Percentiles rank a stretch among this genome's conserved stretches.
Conservation (phyloP, 768 basidiomycete genomes). For the Agaricus bisporus region DNA sequence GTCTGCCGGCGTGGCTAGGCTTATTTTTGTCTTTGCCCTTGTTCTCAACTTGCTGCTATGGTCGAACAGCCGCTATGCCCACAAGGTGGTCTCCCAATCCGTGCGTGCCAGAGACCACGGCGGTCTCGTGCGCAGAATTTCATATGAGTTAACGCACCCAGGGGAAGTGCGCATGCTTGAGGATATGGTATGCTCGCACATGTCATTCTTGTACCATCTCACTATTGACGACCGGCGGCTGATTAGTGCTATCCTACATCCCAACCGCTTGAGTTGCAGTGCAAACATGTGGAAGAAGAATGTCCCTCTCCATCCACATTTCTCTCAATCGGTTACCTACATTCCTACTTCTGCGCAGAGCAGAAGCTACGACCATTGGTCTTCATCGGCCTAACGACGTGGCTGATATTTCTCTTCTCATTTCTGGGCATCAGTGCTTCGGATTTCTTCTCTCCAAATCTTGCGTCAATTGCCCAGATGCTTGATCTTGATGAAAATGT, state of each 20-base stretch:
- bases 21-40: conserved; percentile 47
- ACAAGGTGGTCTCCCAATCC: conserved; percentile 19
- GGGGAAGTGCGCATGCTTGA: conserved; percentile 14
- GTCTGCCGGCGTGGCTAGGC: conserved; percentile 40
- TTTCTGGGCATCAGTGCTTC: conserved; percentile 92
- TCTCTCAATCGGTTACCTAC: conserved; percentile 65
- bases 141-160: conserved; percentile 27
- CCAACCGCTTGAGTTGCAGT: conserved; percentile 51
- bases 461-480: conserved; percentile 80
- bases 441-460: conserved; percentile 97
- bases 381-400: conserved; percentile 62
- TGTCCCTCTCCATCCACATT: conserved; percentile 60
- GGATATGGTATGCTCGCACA: conserved; percentile 5
- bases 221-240: neutral
- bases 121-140: conserved; percentile 38
- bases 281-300: conserved; percentile 49
- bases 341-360: conserved; percentile 64
- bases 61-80: conserved; percentile 53
- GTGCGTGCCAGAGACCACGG: conserved; percentile 18
- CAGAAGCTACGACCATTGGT: conserved; percentile 46
- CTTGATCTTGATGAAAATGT: conserved; percentile 89
- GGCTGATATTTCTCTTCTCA: conserved; percentile 91
- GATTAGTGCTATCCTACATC: conserved; percentile 62
- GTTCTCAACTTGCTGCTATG: conserved; percentile 56
- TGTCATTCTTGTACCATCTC: neutral